A percentile compares a stretch with the other conserved stretches of the same genome.
Conservation (phyloP, 2,329 filamentous ascomycete species). For the Chaetothyriales sp. region DNA sequence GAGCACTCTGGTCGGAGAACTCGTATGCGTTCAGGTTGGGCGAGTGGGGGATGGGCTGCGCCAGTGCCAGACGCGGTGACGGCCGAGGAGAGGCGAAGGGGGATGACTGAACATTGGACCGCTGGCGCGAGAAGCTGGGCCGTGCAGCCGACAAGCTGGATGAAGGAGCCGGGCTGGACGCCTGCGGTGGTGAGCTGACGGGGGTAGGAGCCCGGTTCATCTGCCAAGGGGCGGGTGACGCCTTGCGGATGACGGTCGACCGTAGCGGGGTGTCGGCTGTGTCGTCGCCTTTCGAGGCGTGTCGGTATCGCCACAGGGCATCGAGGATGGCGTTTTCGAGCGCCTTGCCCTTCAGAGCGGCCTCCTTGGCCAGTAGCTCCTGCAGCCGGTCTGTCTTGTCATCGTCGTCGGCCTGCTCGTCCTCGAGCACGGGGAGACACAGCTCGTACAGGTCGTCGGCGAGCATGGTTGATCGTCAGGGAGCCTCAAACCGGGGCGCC, state of each 20-base stretch:
- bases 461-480: slow-evolving; percentile 46
- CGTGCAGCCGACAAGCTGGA: slow-evolving; percentile 61
- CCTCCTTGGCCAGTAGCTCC: slow-evolving; percentile 66
- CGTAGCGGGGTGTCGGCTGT: slow-evolving; percentile 72
- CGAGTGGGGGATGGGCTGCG: slow-evolving; percentile 87
- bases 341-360: slow-evolving; percentile 55
- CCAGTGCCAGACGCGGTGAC: slow-evolving; percentile 77
- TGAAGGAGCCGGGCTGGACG: slow-evolving; percentile 59
- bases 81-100: slow-evolving; percentile 89
- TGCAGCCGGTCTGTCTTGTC: slow-evolving; percentile 89
- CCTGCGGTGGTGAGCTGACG: slow-evolving; percentile 62
- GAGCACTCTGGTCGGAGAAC: slow-evolving; percentile 70
- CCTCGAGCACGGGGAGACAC: slow-evolving; percentile 75
- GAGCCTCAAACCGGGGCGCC: neutral
- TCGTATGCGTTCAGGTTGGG: slow-evolving; percentile 90
- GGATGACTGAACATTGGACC: slow-evolving; percentile 42
- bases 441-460: slow-evolving; percentile 86
- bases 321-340: slow-evolving; percentile 86
- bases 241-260: slow-evolving; percentile 75
- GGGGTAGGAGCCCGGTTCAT: slow-evolving; percentile 60
- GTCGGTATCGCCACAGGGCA: slow-evolving; percentile 56
- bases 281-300: slow-evolving; percentile 31
- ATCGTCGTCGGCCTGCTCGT: slow-evolving; percentile 72
- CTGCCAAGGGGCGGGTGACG: slow-evolving; percentile 90
- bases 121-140: slow-evolving; percentile 51